phyloP scores from a whole-genome alignment of 2,329 filamentous ascomycete species.

The Bipolaris zeicola region DNA sequence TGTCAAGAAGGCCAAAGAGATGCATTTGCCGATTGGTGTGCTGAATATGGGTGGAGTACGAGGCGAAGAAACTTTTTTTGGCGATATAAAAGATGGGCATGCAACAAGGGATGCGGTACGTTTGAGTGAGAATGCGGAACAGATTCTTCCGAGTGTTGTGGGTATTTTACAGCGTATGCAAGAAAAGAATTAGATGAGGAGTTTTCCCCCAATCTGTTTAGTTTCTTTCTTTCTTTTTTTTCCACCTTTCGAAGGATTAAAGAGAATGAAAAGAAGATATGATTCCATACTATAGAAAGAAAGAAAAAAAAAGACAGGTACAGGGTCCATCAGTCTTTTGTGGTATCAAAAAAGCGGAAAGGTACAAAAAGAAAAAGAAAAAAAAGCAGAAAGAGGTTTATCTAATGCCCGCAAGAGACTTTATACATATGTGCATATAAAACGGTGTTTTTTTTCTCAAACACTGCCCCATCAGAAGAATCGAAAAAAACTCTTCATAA shows the following conservation, averaged over 20 bases:
- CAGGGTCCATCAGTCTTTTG: background rate
- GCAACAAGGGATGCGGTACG: constrained; percentile 48
- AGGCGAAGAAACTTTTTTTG: constrained; percentile 76
- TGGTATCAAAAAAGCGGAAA: background rate
- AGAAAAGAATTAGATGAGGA: background rate
- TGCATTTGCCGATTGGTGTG: constrained; percentile 83
- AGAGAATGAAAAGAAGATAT: background rate
- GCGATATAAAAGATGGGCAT: constrained; percentile 56
- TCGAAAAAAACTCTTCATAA: too few relatives aligned
- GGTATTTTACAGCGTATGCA: constrained; percentile 29
- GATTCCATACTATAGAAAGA: background rate
- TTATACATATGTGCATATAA: background rate
- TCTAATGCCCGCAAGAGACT: background rate
- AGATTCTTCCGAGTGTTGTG: constrained; percentile 42
- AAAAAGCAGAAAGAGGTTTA: background rate
- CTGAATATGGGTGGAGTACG: constrained; percentile 86
- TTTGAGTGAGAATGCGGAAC: constrained; percentile 49
- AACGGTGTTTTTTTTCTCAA: too few relatives aligned
- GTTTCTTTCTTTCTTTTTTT: background rate
- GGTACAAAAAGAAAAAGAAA: background rate
- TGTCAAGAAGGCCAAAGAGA: constrained; percentile 80
- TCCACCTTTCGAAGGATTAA: background rate
- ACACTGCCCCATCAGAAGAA: too few relatives aligned
- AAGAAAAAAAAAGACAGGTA: background rate
- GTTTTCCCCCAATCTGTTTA: too few relatives aligned